Percentiles rank a stretch among this genome's conserved stretches.
Evolutionary conservation across 306 rosid species (phyloP).

Genomic region (Calophaca sinica): DNA sequence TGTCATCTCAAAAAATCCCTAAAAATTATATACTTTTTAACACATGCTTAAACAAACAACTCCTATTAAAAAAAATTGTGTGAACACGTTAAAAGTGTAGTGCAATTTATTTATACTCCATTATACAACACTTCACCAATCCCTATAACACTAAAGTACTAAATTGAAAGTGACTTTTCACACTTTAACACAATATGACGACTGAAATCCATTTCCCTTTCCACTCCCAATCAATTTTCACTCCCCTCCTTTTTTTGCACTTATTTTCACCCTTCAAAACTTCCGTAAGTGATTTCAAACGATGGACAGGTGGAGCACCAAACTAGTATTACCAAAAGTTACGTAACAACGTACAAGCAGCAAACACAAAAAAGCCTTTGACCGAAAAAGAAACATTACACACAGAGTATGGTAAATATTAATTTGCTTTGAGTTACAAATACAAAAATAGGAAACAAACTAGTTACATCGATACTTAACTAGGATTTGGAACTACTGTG

Average conservation of each 20-base stretch:
- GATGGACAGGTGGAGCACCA: not conserved
- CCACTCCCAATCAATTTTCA: not conserved
- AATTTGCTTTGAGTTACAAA: conserved; percentile 18
- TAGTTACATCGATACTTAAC: conserved; percentile 4
- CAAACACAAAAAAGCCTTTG: not conserved
- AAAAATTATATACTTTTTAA: too few relatives aligned
- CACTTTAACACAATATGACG: conserved; percentile 23
- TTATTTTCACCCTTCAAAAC: conserved; percentile 2
- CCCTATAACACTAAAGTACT: conserved; percentile 26
- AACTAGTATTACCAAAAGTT: conserved; percentile 1
- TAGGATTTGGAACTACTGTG: not conserved
- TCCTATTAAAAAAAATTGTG: not conserved
- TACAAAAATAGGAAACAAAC: not conserved
- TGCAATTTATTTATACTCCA: not conserved
- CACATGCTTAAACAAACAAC: too few relatives aligned
- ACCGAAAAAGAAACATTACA: not conserved
- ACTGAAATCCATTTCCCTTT: conserved; percentile 1
- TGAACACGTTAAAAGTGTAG: conserved; percentile 4
- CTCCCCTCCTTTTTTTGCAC: conserved; percentile 8
- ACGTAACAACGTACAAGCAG: not conserved
- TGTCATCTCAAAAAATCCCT: too few relatives aligned
- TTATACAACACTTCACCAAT: not conserved
- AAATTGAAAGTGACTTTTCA: conserved; percentile 37
- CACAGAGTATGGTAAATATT: not conserved
- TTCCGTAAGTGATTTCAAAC: conserved; percentile 25